Percentiles rank a stretch among this genome's conserved stretches.
Conservation (phyloP, 306 rosid species). For the Macrotyloma uniflorum region DNA sequence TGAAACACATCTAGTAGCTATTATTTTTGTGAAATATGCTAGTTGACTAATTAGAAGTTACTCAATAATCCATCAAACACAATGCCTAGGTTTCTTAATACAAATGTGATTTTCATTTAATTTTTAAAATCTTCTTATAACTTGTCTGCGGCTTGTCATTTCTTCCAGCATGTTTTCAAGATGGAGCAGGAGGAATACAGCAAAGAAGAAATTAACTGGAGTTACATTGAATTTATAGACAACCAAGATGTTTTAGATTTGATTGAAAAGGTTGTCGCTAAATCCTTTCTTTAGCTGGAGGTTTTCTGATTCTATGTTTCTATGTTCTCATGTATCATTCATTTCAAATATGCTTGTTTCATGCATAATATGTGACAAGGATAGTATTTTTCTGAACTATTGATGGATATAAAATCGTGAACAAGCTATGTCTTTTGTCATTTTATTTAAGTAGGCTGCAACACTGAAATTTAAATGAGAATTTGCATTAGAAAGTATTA, state of each 20-base stretch:
- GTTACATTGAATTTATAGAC: constrained; percentile 91
- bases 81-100: not conserved
- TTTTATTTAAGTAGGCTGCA: not conserved
- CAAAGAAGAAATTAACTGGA: constrained; percentile 91
- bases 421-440: not conserved
- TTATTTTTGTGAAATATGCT: not conserved
- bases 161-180: constrained; percentile 88
- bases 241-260: constrained; percentile 92
- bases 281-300: not conserved
- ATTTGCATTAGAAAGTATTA: not conserved
- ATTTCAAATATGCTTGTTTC: not conserved
- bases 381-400: not conserved
- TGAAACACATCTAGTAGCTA: not conserved
- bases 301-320: not conserved
- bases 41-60: not conserved
- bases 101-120: not conserved
- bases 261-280: constrained; percentile 77
- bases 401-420: not conserved
- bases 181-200: constrained; percentile 96
- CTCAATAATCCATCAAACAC: not conserved
- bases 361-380: not conserved
- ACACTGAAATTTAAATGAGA: not conserved
- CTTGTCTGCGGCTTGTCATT: constrained; percentile 12
- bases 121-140: not conserved
- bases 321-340: not conserved